A percentile compares a stretch with the other conserved stretches of the same genome.
These are phyloP conservation scores for Arabis hirsuta DNA, from an alignment of 345 rosid genomes.

Conservation along the genomic window DNA sequence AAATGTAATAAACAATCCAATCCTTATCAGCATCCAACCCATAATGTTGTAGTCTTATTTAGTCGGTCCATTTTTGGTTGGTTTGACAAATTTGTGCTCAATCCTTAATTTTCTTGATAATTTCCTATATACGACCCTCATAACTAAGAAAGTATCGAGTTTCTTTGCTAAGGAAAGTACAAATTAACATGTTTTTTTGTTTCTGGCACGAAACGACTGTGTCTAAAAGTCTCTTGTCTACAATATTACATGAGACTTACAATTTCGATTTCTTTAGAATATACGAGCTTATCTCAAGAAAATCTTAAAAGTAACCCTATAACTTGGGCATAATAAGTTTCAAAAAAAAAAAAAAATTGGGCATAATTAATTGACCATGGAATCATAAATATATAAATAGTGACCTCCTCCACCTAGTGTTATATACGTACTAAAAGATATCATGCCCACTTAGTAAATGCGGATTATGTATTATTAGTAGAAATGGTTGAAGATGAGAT, in stretches of 20 bases:
- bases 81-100: slow-evolving; percentile 12
- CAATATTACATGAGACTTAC: not conserved
- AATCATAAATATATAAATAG: slow-evolving; percentile 1
- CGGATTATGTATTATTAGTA: slow-evolving; percentile 18
- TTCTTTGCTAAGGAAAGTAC: no score
- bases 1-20: slow-evolving; percentile 1
- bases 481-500: slow-evolving; percentile 10
- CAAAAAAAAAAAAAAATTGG: not conserved
- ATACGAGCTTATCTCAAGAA: slow-evolving; percentile 7
- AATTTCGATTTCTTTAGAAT: not conserved
- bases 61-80: slow-evolving; percentile 33
- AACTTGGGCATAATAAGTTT: slow-evolving; percentile 8
- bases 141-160: not conserved
- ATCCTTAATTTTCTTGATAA: not conserved
- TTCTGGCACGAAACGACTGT: no score
- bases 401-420: slow-evolving; percentile 34
- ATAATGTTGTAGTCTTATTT: not conserved
- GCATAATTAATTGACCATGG: slow-evolving; percentile 1
- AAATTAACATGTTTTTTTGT: no score
- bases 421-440: slow-evolving; percentile 29
- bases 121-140: not conserved
- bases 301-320: slow-evolving; percentile 16
- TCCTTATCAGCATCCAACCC: slow-evolving; percentile 36
- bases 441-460: slow-evolving; percentile 37
- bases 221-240: not conserved